Evolutionary conservation across 495 filamentous ascomycete species (phyloP).

Genomic region (Neurospora africana): DNA sequence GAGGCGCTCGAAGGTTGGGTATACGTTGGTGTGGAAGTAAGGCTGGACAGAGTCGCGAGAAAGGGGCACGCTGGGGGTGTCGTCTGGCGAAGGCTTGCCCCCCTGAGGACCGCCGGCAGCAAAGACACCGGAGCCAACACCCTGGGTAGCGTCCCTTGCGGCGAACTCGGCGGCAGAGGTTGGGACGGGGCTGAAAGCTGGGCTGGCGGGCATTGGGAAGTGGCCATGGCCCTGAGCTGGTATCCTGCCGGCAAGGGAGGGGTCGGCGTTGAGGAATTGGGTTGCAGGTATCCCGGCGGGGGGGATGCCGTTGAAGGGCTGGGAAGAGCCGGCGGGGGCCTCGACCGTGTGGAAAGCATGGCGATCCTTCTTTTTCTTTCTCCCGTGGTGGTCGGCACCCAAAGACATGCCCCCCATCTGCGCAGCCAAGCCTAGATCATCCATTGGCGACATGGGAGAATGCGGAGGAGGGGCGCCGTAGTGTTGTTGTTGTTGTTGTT

Average conservation of each 20-base stretch:
- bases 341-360: conserved; percentile 89
- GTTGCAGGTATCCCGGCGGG: conserved; percentile 46
- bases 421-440: conserved; percentile 55
- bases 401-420: conserved; percentile 81
- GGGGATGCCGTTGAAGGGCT: conserved; percentile 56
- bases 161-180: conserved; percentile 47
- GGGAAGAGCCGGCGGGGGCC: conserved; percentile 50
- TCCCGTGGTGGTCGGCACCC: conserved; percentile 36
- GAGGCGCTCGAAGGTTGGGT: conserved; percentile 89
- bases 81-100: conserved; percentile 76
- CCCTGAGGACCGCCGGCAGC: conserved; percentile 26
- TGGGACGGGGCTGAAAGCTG: conserved; percentile 46
- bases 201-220: conserved; percentile 51
- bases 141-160: conserved; percentile 31
- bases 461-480: conserved; percentile 3
- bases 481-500: background rate
- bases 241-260: conserved; percentile 15
- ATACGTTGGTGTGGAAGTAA: conserved; percentile 77
- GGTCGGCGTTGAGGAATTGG: conserved; percentile 63
- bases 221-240: conserved; percentile 32
- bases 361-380: conserved; percentile 84
- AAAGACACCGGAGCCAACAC: conserved; percentile 19
- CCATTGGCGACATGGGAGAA: conserved; percentile 5
- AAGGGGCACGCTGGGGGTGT: conserved; percentile 83
- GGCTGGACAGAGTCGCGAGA: conserved; percentile 71